These are phyloP conservation scores for Sextonia rubra DNA, from an alignment of 164 flowering plant species.

Conservation along the genomic window DNA sequence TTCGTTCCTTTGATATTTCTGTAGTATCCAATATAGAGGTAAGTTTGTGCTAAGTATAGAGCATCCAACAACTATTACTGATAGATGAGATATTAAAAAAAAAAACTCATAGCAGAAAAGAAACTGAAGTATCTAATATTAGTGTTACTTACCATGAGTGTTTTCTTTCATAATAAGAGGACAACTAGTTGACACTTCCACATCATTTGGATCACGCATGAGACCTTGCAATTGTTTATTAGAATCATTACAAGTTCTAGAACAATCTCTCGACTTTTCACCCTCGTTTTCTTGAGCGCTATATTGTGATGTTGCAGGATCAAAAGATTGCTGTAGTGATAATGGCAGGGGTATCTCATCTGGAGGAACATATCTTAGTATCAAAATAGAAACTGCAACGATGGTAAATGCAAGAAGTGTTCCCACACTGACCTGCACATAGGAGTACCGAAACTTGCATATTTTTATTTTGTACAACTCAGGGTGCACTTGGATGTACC, in stretches of 20 bases:
- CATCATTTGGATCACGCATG: constrained; percentile 16
- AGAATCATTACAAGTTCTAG: not conserved
- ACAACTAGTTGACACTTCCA: constrained; percentile 26
- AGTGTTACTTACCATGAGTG: constrained; percentile 23
- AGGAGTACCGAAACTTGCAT: not conserved
- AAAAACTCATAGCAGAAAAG: not conserved
- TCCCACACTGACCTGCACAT: constrained; percentile 73
- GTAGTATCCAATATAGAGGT: constrained; percentile 18
- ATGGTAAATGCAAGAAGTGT: constrained; percentile 93
- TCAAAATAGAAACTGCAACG: constrained; percentile 85
- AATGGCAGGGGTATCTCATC: constrained; percentile 83
- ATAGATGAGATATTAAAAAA: not conserved
- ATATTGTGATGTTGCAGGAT: constrained; percentile 41
- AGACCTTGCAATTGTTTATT: not conserved
- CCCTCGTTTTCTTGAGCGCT: constrained; percentile 21
- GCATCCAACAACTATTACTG: not conserved
- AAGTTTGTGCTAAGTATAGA: not conserved
- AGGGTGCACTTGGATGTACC: not conserved
- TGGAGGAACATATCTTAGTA: constrained; percentile 92
- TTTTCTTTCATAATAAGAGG: constrained; percentile 46
- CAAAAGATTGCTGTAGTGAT: constrained; percentile 70
- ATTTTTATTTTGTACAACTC: not conserved
- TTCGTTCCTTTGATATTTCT: constrained; percentile 39
- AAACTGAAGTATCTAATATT: not conserved
- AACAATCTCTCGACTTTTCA: constrained; percentile 16